phyloP scores from a whole-genome alignment of 1,284 basidiomycete species.

The Melampsora larici-populina region DNA sequence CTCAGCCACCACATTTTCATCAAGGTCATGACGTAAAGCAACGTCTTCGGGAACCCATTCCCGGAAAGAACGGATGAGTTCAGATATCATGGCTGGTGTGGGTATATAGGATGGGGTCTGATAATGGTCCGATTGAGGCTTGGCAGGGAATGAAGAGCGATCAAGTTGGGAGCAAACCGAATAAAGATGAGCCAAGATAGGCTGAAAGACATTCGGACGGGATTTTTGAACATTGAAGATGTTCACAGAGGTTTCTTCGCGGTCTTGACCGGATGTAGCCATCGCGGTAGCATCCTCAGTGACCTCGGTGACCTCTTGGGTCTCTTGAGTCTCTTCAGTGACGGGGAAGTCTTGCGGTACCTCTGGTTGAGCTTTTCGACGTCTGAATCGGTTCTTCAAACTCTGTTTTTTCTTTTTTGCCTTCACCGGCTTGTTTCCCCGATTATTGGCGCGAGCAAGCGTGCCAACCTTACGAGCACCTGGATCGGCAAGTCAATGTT shows the following conservation, averaged over 20 bases:
- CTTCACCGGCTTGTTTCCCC: slow-evolving; percentile 4
- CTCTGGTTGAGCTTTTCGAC: not conserved
- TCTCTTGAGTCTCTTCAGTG: not conserved
- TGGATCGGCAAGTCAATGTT: not conserved
- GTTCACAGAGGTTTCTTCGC: too few species aligned
- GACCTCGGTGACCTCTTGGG: not conserved
- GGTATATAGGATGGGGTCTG: not conserved
- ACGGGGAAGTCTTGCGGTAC: not conserved
- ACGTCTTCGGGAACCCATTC: slow-evolving; percentile 19
- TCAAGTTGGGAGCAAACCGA: slow-evolving; percentile 16
- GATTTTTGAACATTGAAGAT: slow-evolving; percentile 10
- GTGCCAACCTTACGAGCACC: slow-evolving; percentile 32
- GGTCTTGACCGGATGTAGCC: too few species aligned
- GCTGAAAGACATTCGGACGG: slow-evolving; percentile 14
- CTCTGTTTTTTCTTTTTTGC: slow-evolving; percentile 22
- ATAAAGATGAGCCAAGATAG: slow-evolving; percentile 26
- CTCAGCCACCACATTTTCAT: slow-evolving; percentile 23
- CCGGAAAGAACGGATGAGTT: slow-evolving; percentile 19
- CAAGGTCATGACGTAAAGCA: slow-evolving; percentile 19
- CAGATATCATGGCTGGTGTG: not conserved
- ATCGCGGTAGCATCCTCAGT: too few species aligned
- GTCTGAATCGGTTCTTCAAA: not conserved
- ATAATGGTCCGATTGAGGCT: not conserved
- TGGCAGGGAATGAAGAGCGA: slow-evolving; percentile 23
- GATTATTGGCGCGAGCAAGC: slow-evolving; percentile 17